Evolutionary conservation across 371 early-diverging fungal genomes (phyloP).

Genomic region (Capillidium rhysosporum): DNA sequence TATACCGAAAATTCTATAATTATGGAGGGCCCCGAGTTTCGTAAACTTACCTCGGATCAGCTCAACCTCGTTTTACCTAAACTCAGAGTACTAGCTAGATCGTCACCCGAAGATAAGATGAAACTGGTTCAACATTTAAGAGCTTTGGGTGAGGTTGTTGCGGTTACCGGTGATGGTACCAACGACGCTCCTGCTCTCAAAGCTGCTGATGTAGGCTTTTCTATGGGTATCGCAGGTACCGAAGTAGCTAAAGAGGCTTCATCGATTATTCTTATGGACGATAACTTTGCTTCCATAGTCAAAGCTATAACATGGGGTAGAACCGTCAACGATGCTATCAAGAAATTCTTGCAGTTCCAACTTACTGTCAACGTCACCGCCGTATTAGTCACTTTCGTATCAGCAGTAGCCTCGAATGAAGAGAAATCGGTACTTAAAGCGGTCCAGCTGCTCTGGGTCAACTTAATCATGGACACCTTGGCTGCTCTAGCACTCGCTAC

Average conservation of each 20-base stretch:
- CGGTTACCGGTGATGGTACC: slow-evolving; percentile 70
- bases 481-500: slow-evolving; percentile 59
- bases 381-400: slow-evolving; percentile 38
- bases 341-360: slow-evolving; percentile 66
- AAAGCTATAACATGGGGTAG: slow-evolving; percentile 62
- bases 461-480: slow-evolving; percentile 63
- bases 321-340: slow-evolving; percentile 56
- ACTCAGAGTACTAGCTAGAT: slow-evolving; percentile 48
- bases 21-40: slow-evolving; percentile 49
- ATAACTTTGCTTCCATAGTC: slow-evolving; percentile 58
- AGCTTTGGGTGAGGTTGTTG: slow-evolving; percentile 41
- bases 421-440: slow-evolving; percentile 30
- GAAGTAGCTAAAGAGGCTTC: slow-evolving; percentile 70
- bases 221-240: slow-evolving; percentile 65
- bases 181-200: slow-evolving; percentile 63
- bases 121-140: slow-evolving; percentile 41
- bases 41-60: slow-evolving; percentile 24
- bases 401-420: slow-evolving; percentile 21
- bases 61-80: slow-evolving; percentile 29
- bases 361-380: slow-evolving; percentile 57
- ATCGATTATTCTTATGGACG: slow-evolving; percentile 56
- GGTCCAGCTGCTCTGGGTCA: slow-evolving; percentile 69
- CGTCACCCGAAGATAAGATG: slow-evolving; percentile 54
- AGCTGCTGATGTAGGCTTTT: slow-evolving; percentile 58
- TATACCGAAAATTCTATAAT: slow-evolving; percentile 30